Conservation (phyloP, 768 basidiomycete species). For the Coprinopsis sp. region DNA sequence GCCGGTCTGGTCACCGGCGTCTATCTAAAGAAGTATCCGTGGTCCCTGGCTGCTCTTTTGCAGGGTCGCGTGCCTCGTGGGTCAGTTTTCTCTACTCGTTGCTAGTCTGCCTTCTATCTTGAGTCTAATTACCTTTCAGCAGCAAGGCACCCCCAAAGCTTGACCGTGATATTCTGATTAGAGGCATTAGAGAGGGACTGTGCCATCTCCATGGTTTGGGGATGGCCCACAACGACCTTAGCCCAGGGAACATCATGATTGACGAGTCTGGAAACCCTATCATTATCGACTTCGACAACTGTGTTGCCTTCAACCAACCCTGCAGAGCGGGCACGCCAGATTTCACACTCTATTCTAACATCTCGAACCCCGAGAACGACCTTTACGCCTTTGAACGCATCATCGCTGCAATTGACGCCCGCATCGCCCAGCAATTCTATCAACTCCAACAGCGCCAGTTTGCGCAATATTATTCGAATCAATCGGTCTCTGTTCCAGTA, state of each 20-base stretch:
- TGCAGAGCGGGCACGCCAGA: slow-evolving; percentile 16
- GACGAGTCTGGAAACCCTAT: slow-evolving; percentile 16
- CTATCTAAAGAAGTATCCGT: slow-evolving; percentile 12
- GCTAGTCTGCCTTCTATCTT: neutral
- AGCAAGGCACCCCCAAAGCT: slow-evolving; percentile 13
- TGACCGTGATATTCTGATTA: slow-evolving; percentile 6
- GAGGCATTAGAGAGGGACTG: slow-evolving; percentile 16
- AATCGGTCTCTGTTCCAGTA: too few species aligned
- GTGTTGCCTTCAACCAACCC: slow-evolving; percentile 7
- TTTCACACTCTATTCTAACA: slow-evolving; percentile 10
- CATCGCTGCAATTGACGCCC: too few species aligned
- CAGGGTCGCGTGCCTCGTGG: slow-evolving; percentile 3
- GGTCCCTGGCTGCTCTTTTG: slow-evolving; percentile 10
- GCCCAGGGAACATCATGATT: slow-evolving; percentile 22
- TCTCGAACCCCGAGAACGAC: slow-evolving; percentile 13
- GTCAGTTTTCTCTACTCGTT: slow-evolving; percentile 5
- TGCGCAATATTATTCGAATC: too few species aligned
- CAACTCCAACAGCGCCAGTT: too few species aligned
- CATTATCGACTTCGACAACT: slow-evolving; percentile 23
- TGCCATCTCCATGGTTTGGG: slow-evolving; percentile 18
- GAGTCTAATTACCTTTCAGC: neutral
- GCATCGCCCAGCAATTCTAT: too few species aligned
- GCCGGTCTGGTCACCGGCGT: slow-evolving; percentile 13
- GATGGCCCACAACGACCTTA: slow-evolving; percentile 24
- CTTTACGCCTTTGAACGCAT: slow-evolving; percentile 9